Conservation (phyloP, 352 stramenopile species). For the Globisporangium alternatum region DNA sequence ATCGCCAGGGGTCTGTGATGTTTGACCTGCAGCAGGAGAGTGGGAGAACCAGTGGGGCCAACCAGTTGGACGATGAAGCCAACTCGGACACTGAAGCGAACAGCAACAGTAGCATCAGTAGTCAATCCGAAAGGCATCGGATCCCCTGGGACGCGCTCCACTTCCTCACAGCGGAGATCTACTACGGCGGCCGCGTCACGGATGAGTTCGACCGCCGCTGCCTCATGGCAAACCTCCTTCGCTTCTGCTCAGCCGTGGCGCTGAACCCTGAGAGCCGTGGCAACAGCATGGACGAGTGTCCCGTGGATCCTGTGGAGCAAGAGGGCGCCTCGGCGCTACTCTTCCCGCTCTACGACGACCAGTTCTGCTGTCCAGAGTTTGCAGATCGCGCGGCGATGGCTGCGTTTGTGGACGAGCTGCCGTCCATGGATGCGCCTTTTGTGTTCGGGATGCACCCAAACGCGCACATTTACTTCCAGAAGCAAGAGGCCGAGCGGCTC, state of each 20-base stretch:
- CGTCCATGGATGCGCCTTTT: constrained; percentile 52
- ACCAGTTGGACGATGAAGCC: constrained; percentile 1
- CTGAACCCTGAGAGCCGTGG: constrained; percentile 9
- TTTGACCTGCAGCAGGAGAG: constrained; percentile 1
- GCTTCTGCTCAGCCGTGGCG: constrained; percentile 46
- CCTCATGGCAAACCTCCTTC: constrained; percentile 59
- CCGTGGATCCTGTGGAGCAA: neutral
- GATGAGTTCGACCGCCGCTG: constrained; percentile 80
- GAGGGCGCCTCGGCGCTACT: constrained; percentile 10
- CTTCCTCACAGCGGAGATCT: constrained; percentile 78
- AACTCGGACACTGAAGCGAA: constrained; percentile 8
- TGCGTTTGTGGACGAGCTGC: constrained; percentile 45
- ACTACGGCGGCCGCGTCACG: constrained; percentile 79
- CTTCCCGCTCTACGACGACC: constrained; percentile 24
- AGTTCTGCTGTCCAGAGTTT: constrained; percentile 50
- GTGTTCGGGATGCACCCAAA: constrained; percentile 85
- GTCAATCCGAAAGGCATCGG: neutral
- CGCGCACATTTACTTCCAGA: constrained; percentile 65
- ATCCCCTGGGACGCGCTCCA: constrained; percentile 79
- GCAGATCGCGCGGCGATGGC: constrained; percentile 33
- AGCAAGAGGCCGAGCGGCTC: constrained; percentile 48
- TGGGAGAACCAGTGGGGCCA: neutral
- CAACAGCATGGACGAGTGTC: neutral
- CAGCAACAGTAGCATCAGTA: neutral
- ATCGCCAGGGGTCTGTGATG: neutral